Conservation (phyloP, 1,284 basidiomycete genomes). For the Ganoderma lucidum region DNA sequence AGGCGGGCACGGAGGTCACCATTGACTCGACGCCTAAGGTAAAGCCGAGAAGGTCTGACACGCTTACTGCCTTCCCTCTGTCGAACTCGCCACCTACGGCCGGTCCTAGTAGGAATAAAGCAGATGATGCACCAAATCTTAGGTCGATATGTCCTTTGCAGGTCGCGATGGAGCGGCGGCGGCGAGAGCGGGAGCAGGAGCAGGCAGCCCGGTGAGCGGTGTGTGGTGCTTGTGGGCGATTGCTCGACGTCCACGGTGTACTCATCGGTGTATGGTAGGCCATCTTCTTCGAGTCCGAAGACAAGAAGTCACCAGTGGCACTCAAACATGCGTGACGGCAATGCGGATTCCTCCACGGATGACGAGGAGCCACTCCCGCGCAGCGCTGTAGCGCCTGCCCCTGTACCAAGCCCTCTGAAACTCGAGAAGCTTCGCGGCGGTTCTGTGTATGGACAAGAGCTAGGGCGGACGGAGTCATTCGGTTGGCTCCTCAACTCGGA, state of each 20-base stretch:
- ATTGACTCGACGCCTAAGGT: background rate
- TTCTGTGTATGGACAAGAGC: background rate
- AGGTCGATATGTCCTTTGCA: constrained; percentile 1
- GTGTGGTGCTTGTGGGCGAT: background rate
- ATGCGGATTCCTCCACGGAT: background rate
- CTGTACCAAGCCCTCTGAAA: background rate
- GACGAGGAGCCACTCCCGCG: background rate
- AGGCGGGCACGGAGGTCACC: background rate
- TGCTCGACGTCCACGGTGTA: background rate
- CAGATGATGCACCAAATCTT: background rate
- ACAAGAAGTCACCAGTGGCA: background rate
- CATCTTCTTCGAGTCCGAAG: background rate
- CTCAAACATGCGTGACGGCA: constrained; percentile 3
- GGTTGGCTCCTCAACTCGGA: constrained; percentile 12
- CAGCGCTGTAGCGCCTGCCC: background rate
- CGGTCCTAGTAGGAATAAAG: background rate
- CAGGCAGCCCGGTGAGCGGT: constrained; percentile 7
- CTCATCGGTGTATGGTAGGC: background rate
- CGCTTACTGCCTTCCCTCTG: background rate
- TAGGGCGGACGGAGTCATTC: constrained; percentile 5
- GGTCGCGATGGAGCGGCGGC: background rate
- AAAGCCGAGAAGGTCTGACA: constrained; percentile 3
- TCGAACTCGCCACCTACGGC: background rate
- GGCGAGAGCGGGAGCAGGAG: constrained; percentile 1
- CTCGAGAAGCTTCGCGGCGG: background rate